Percentiles rank a stretch among this genome's conserved stretches.
phyloP scores from a whole-genome alignment of 1,139 yeast genomes.

The Saccharomyces hybrid region DNA sequence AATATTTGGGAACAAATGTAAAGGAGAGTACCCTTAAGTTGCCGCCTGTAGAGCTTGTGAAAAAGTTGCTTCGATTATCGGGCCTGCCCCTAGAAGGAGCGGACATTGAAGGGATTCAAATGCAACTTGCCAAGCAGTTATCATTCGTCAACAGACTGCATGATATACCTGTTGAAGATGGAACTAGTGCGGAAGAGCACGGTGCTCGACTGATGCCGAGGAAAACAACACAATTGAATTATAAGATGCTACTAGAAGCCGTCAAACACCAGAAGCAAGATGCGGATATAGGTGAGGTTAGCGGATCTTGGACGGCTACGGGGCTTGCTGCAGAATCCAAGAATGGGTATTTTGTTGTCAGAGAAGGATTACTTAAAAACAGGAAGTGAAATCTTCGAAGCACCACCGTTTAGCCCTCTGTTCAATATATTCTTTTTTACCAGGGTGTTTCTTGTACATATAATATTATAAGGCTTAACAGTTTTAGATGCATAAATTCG shows the following conservation, averaged over 20 bases:
- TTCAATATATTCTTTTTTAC: neutral
- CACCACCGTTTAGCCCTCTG: neutral
- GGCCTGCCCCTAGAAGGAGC: slow-evolving; percentile 35
- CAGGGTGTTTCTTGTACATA: neutral
- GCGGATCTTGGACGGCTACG: slow-evolving; percentile 35
- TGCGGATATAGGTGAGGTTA: slow-evolving; percentile 32
- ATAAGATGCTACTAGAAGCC: slow-evolving; percentile 23
- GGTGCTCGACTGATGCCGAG: slow-evolving; percentile 22
- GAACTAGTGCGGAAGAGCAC: slow-evolving; percentile 12
- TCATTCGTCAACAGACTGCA: slow-evolving; percentile 41
- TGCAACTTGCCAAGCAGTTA: slow-evolving; percentile 39
- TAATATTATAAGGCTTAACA: neutral
- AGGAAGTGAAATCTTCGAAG: slow-evolving; percentile 8
- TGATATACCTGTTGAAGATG: slow-evolving; percentile 17
- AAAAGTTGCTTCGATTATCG: slow-evolving; percentile 36
- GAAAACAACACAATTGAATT: slow-evolving; percentile 19
- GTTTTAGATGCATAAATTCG: neutral
- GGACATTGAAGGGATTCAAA: slow-evolving; percentile 28
- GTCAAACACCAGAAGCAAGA: slow-evolving; percentile 16
- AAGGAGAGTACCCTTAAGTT: slow-evolving; percentile 4
- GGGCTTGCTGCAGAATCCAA: slow-evolving; percentile 26
- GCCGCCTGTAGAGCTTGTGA: slow-evolving; percentile 11
- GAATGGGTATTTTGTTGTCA: slow-evolving; percentile 34
- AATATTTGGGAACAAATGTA: slow-evolving; percentile 10
- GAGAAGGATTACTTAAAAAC: slow-evolving; percentile 35